phyloP scores from a whole-genome alignment of 2,329 filamentous ascomycete species.

The Sporothrix globosa region DNA sequence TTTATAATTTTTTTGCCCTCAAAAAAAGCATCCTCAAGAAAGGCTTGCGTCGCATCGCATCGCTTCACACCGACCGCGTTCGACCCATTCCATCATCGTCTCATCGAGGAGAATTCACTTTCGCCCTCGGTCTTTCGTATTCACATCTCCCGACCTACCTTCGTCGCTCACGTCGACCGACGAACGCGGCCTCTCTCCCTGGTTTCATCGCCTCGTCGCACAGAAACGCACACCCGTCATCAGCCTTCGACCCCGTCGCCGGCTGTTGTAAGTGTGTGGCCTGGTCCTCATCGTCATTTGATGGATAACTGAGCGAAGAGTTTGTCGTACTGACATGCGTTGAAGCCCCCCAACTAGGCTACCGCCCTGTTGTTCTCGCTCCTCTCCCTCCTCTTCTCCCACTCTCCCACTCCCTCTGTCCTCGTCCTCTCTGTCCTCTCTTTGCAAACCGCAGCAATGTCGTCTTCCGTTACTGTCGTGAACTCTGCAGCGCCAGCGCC shows the following conservation, averaged over 20 bases:
- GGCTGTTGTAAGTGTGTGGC: slow-evolving; percentile 38
- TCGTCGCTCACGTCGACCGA: slow-evolving; percentile 30
- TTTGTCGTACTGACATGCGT: slow-evolving; percentile 36
- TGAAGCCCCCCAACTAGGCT: slow-evolving; percentile 34
- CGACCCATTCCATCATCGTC: neutral
- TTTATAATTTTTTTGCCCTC: neutral
- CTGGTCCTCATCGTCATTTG: slow-evolving; percentile 32
- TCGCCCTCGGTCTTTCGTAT: slow-evolving; percentile 19
- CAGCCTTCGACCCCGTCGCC: slow-evolving; percentile 37
- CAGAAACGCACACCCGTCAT: slow-evolving; percentile 35
- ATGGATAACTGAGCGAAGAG: slow-evolving; percentile 35
- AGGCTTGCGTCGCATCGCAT: slow-evolving; percentile 26
- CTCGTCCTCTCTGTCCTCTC: neutral
- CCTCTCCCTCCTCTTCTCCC: slow-evolving; percentile 17
- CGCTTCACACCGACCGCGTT: slow-evolving; percentile 32
- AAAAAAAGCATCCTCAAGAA: neutral
- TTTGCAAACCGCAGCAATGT: slow-evolving; percentile 29
- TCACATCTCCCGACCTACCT: neutral
- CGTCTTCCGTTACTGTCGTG: slow-evolving; percentile 34
- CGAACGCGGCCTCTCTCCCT: slow-evolving; percentile 29
- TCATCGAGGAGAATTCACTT: slow-evolving; percentile 31
- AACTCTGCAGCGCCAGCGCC: slow-evolving; percentile 34
- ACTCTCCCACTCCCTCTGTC: neutral
- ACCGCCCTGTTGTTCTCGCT: slow-evolving; percentile 30
- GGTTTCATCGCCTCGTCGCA: slow-evolving; percentile 23